Evolutionary conservation across 2,329 filamentous ascomycete genomes (phyloP).

Genomic region (Aspergillus candidus): DNA sequence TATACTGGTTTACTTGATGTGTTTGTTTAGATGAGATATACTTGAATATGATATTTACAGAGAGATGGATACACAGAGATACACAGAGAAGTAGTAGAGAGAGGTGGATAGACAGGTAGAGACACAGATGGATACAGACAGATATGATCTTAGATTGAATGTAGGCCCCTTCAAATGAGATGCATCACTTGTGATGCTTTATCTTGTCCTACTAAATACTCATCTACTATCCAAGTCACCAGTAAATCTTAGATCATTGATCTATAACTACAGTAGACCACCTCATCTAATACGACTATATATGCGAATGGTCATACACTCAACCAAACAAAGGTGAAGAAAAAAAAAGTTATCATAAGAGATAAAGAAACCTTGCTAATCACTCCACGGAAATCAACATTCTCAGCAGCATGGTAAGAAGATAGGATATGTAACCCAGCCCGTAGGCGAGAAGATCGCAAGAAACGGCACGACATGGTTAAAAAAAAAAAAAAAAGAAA

Average conservation of each 20-base stretch:
- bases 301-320: conserved; percentile 2
- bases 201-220: too few relatives aligned
- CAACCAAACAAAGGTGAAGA: conserved; percentile 1
- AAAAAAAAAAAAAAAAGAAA: conserved; percentile 11
- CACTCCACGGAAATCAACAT: conserved; percentile 6
- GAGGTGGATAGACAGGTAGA: too few relatives aligned
- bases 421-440: conserved; percentile 8
- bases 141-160: too few relatives aligned
- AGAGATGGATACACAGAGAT: conserved; percentile 15
- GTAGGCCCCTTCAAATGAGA: too few relatives aligned
- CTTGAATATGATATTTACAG: neutral
- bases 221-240: too few relatives aligned
- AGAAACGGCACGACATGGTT: conserved; percentile 14
- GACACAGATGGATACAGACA: too few relatives aligned
- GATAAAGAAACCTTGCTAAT: conserved; percentile 5
- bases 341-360: neutral
- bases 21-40: too few relatives aligned
- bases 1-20: too few relatives aligned
- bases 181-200: too few relatives aligned
- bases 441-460: conserved; percentile 12
- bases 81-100: neutral
- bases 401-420: conserved; percentile 5
- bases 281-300: neutral
- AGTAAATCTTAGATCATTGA: neutral
- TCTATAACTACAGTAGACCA: neutral